Percentiles rank a stretch among this genome's conserved stretches.
Conservation (phyloP, 2,329 filamentous ascomycete species). For the Phialemoniopsis sp. region DNA sequence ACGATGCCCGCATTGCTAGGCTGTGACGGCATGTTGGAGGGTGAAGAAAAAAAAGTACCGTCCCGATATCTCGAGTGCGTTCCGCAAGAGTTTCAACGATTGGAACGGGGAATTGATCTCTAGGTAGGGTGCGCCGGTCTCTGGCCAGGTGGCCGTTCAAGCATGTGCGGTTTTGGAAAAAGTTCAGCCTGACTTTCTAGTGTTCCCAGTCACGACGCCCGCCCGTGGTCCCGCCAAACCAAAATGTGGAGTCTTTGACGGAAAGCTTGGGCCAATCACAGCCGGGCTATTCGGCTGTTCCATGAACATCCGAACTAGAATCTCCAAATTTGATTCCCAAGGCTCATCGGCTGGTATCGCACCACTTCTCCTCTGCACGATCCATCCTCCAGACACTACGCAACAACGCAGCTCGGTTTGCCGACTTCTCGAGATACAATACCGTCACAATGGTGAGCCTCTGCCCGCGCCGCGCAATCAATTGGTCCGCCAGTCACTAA, state of each 20-base stretch:
- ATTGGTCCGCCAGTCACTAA: constrained; percentile 18
- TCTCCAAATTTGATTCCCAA: constrained; percentile 12
- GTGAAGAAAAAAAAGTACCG: no score
- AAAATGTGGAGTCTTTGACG: no score
- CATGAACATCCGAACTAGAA: constrained; percentile 4
- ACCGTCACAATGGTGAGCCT: constrained; percentile 54
- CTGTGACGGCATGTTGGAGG: constrained; percentile 41
- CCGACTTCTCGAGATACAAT: constrained; percentile 6
- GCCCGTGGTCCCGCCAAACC: no score
- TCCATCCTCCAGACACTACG: constrained; percentile 13
- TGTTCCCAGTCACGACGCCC: no score
- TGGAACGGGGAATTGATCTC: no score
- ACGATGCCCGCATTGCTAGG: constrained; percentile 70
- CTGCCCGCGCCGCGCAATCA: constrained; percentile 2
- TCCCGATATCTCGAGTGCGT: no score
- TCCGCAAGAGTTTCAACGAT: no score
- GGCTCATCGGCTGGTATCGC: constrained; percentile 2
- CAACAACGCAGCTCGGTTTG: constrained; percentile 9
- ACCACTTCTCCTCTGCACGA: constrained; percentile 5
- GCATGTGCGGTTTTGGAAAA: no score
- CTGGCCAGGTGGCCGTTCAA: no score
- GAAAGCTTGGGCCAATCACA: constrained; percentile 29
- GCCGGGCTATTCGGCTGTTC: constrained; percentile 14
- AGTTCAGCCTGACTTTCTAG: no score
- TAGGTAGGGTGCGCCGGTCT: no score